Conservation (phyloP, 345 rosid genomes). For the Heritiera littoralis region DNA sequence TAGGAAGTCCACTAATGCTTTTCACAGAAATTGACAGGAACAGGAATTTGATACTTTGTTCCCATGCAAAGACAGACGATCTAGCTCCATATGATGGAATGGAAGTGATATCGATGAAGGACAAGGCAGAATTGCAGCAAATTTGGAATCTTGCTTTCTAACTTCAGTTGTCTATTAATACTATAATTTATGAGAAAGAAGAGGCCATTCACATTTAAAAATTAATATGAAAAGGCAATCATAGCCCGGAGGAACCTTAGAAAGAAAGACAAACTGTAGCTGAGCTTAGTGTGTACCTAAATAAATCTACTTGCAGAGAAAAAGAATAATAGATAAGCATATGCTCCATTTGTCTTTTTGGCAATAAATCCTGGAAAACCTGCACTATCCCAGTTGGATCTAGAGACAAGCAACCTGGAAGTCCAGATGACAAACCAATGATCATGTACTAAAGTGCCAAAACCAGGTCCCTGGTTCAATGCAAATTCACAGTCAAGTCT, state of each 20-base stretch:
- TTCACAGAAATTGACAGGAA: not conserved
- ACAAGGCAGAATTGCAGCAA: not conserved
- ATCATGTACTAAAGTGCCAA: constrained; percentile 17
- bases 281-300: not conserved
- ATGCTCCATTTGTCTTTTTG: constrained; percentile 37
- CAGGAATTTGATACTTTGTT: not conserved
- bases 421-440: constrained; percentile 37
- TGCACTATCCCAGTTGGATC: constrained; percentile 21
- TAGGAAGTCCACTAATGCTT: no score
- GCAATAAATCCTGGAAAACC: constrained; percentile 43
- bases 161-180: not conserved
- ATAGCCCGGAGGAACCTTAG: not conserved
- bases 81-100: not conserved
- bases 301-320: not conserved
- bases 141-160: not conserved
- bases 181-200: not conserved
- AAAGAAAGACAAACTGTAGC: not conserved
- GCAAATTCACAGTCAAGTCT: constrained; percentile 25
- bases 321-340: not conserved
- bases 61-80: not conserved
- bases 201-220: not conserved
- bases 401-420: constrained; percentile 43
- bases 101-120: not conserved
- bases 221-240: not conserved
- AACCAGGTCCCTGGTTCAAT: constrained; percentile 37